Base-by-base conservation (phyloP, 768 basidiomycete genomes). In the Infundibulicybe gibba region DNA sequence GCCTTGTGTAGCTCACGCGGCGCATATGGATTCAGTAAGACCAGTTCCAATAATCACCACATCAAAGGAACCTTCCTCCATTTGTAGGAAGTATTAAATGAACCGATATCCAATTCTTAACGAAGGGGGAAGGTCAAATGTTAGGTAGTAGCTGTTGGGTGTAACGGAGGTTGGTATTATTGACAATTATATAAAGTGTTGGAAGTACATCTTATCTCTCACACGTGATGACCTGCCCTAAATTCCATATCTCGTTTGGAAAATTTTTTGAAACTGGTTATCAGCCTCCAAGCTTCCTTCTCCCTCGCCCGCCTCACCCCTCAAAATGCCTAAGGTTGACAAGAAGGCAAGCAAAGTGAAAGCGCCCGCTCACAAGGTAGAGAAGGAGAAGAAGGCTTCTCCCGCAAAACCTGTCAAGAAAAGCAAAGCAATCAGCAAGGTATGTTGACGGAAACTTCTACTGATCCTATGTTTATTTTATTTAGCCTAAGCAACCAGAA, bases 1-100 rank as follows among this genome's bases (percentile, higher is more conserved):
- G 21, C 45, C 45, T 31, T 43, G 32, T 42, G 40, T 41, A 43
- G 67, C 90, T 79, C 68, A 95, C 92, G 94, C 91, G 54, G 94
- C 90, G 43, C 78, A 65, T 32, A 97, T 90, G 10, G 92, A 92
- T 59, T 94, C 85, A 32, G 85, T 75, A 3, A 97, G 68, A 1
- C 87, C 88, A n/a, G 88, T 90, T 4, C 89, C 87, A 40, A 90
- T 62, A 34, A 90, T 68, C 33, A 86, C 70, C 25, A 79, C 78
- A 52, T 91, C 87, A 52, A 88, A 86, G 32, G 67, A 59, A 49
- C 65, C 61, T 49, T 74, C 70, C 33, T 67, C 65, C 71, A 69
- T 70, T 16, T 25, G 13, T 37, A 17, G n/a, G n/a, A 10, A 34
- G 34, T 25, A 3, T 25, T 25, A 4, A 8, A 1, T 8, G 32